Percentiles rank a stretch among this genome's conserved stretches.
These are phyloP conservation scores for Marsdenia floribunda DNA, from an alignment of 257 asterid species.

Conservation along the genomic window DNA sequence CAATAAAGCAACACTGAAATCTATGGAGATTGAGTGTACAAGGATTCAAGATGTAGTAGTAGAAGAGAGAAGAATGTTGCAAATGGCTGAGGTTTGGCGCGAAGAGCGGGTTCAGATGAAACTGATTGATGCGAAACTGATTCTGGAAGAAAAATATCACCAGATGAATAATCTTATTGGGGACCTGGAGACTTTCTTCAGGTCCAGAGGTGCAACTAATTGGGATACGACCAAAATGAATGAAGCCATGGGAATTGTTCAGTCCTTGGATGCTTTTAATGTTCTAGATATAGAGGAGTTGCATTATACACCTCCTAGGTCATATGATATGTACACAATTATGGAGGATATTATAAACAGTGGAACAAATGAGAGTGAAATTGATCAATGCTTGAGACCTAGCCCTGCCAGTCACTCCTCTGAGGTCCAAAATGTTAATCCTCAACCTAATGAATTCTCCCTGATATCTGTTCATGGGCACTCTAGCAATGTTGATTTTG, in stretches of 20 bases:
- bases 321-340: slow-evolving; percentile 10
- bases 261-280: slow-evolving; percentile 6
- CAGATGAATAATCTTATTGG: slow-evolving; percentile 33
- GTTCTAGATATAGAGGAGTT: slow-evolving; percentile 19
- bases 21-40: slow-evolving; percentile 22
- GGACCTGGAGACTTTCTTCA: slow-evolving; percentile 30
- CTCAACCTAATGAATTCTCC: background rate
- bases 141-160: slow-evolving; percentile 40
- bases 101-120: slow-evolving; percentile 53
- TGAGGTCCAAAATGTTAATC: slow-evolving; percentile 2
- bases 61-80: slow-evolving; percentile 46
- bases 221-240: slow-evolving; percentile 4
- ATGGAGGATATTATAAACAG: slow-evolving; percentile 10
- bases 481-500: slow-evolving; percentile 6
- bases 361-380: slow-evolving; percentile 15
- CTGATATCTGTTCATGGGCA: slow-evolving; percentile 1
- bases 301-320: slow-evolving; percentile 1
- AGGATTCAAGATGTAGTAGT: slow-evolving; percentile 37
- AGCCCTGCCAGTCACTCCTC: slow-evolving; percentile 14
- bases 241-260: slow-evolving; percentile 13
- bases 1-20: slow-evolving; percentile 31
- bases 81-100: slow-evolving; percentile 52
- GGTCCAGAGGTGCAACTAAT: slow-evolving; percentile 11
- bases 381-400: slow-evolving; percentile 6
- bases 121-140: slow-evolving; percentile 43